phyloP scores from a whole-genome alignment of 805 yeast genomes.

The Tetrapisispora arboricola region DNA sequence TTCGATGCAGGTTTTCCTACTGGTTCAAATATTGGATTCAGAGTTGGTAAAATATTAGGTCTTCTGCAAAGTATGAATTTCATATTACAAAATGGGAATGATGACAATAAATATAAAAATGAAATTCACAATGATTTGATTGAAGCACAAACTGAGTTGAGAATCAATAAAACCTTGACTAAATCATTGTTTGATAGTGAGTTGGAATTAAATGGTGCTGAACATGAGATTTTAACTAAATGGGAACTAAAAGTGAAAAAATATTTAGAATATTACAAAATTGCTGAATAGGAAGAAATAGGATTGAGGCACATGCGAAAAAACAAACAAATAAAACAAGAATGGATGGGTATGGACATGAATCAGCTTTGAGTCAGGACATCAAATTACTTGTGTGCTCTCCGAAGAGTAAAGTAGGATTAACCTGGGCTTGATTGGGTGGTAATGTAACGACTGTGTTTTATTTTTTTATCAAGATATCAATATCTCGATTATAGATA shows the following conservation, averaged over 20 bases:
- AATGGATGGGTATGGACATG: too few relatives aligned
- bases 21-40: constrained; percentile 62
- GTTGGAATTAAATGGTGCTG: constrained; percentile 27
- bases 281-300: background rate
- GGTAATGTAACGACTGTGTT: too few relatives aligned
- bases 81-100: background rate
- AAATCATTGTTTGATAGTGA: constrained; percentile 44
- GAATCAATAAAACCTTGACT: constrained; percentile 48
- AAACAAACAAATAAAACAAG: too few relatives aligned
- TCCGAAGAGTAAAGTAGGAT: too few relatives aligned
- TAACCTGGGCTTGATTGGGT: too few relatives aligned
- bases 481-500: too few relatives aligned
- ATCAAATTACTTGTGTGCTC: too few relatives aligned
- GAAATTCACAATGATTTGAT: constrained; percentile 19
- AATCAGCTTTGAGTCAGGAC: too few relatives aligned
- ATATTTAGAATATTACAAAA: background rate
- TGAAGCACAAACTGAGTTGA: constrained; percentile 43
- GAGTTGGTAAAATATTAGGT: constrained; percentile 59
- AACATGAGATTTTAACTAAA: constrained; percentile 33
- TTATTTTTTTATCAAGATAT: too few relatives aligned
- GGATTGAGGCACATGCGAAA: too few relatives aligned
- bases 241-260: constrained; percentile 32
- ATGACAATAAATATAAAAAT: constrained; percentile 9
- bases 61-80: constrained; percentile 30
- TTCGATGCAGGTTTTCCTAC: constrained; percentile 70